Conservation (phyloP, 2,329 filamentous ascomycete genomes). For the Westerdykella sp. region DNA sequence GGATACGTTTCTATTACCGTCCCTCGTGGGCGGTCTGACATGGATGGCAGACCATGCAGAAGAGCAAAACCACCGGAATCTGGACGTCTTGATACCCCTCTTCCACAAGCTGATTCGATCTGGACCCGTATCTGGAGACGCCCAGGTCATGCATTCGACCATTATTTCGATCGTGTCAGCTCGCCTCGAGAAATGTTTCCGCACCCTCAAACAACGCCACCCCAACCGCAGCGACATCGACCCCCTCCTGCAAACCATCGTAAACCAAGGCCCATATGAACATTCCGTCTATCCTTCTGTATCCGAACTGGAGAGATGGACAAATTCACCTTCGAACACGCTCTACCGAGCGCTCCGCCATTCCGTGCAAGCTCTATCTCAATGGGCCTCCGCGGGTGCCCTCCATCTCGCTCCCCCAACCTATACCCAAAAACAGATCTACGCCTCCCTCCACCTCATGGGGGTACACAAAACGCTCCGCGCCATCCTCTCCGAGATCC, state of each 20-base stretch:
- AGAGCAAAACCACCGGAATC: constrained; percentile 56
- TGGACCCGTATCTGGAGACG: constrained; percentile 64
- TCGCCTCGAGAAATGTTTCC: constrained; percentile 61
- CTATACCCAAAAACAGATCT: constrained; percentile 67
- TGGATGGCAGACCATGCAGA: constrained; percentile 68
- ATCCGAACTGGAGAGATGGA: constrained; percentile 65
- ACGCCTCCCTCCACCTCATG: constrained; percentile 55
- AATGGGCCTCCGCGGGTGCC: constrained; percentile 56
- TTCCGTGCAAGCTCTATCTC: constrained; percentile 56
- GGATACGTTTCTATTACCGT: constrained; percentile 74
- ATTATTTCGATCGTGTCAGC: constrained; percentile 67
- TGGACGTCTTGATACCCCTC: constrained; percentile 64
- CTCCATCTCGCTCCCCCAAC: constrained; percentile 51
- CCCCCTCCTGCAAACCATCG: constrained; percentile 60
- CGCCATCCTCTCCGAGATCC: constrained; percentile 62
- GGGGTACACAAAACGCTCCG: constrained; percentile 57
- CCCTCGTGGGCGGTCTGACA: constrained; percentile 64
- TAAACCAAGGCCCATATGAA: constrained; percentile 51
- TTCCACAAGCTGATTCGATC: constrained; percentile 67
- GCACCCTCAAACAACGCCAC: constrained; percentile 59
- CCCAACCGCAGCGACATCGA: constrained; percentile 64
- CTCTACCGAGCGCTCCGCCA: constrained; percentile 54
- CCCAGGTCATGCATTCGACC: constrained; percentile 62
- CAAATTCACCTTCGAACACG: constrained; percentile 50
- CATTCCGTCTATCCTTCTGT: constrained; percentile 58